Percentiles rank a stretch among this genome's conserved stretches.
Evolutionary conservation across 257 asterid species (phyloP).

Genomic region (Apocynum venetum): DNA sequence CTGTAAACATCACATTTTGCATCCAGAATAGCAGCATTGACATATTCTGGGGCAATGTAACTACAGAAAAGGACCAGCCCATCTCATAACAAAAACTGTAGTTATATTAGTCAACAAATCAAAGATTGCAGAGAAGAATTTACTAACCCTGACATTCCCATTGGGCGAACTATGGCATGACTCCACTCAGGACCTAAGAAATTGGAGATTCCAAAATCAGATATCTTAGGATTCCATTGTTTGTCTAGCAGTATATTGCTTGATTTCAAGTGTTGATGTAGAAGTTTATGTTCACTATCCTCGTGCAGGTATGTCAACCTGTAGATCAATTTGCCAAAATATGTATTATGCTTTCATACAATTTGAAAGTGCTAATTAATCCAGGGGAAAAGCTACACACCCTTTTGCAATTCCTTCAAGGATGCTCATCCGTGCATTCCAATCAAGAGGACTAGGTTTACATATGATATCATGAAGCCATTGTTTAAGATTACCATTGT

Average conservation of each 20-base stretch:
- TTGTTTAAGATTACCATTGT: conserved; percentile 47
- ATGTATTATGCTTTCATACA: too few relatives aligned
- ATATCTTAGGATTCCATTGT: conserved; percentile 60
- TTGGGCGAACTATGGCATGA: conserved; percentile 17
- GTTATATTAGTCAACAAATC: too few relatives aligned
- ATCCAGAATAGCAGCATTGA: conserved; percentile 1
- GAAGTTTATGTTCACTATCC: conserved; percentile 37
- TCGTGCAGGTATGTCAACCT: conserved; percentile 53
- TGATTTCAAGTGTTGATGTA: conserved; percentile 45
- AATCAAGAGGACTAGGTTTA: conserved; percentile 40
- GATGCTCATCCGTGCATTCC: conserved; percentile 48
- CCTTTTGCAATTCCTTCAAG: conserved; percentile 67
- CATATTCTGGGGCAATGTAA: conserved; percentile 42
- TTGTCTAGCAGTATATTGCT: conserved; percentile 51
- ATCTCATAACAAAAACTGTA: background rate
- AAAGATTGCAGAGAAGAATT: background rate
- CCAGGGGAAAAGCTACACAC: conserved; percentile 20
- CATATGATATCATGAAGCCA: conserved; percentile 43
- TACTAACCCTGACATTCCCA: conserved; percentile 43
- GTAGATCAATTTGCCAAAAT: background rate
- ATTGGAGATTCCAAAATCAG: conserved; percentile 39
- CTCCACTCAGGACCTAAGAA: conserved; percentile 32
- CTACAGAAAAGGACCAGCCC: conserved; percentile 15
- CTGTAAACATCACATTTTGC: conserved; percentile 53
- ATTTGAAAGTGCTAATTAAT: background rate